Base-by-base conservation (phyloP, 2,329 filamentous ascomycete genomes). In the Cylindrodendrum hubeiense region DNA sequence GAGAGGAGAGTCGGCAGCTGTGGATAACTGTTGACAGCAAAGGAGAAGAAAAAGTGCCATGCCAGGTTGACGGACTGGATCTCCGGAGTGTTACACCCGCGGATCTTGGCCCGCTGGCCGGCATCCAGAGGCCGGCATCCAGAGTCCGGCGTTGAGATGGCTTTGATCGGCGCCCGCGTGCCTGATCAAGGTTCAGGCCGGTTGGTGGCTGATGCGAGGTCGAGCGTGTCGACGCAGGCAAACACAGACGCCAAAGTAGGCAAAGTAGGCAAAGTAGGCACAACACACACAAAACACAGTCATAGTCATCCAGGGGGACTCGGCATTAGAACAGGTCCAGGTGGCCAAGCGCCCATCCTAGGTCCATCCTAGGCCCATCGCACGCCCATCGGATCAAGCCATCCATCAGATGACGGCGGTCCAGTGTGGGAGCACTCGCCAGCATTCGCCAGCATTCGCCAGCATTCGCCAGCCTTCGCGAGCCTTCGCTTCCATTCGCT, bases 151-250 rank as follows among this genome's bases (percentile, higher is more conserved):
- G 26, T 57, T 49, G 56, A 44, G n/a, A 37, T 10, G 26, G 60
- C 58, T 60, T 69, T 63, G 62, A 73, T 73, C 67, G 63, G 53
- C 50, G 60, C 51, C 57, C 55, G 62, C 53, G 59, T 70, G 70
- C 68, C 60, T 41, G 44, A 69, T 66, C 66, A 74, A 54, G 71
- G 71, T 73, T 73, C 67, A 61, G 57, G 60, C 66, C 69, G 17
- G 60, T 49, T 47, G 57, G 41, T 56, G 57, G 51, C 57, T 57
- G 62, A 62, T 62, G 62, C 62, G 52, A 60, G 26, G 22, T 28
- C 30, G 39, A 19, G 17, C n/a, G 17, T 17, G 54, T 49, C 37
- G 15, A 39, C 34, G 28, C n/a, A 47, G 34, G 24, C 49, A 39
- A 47, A 22, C 47, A 49, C 44, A n/a, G n/a, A 43, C 24, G 21